phyloP scores from a whole-genome alignment of 345 rosid species.

The Acer campestre region DNA sequence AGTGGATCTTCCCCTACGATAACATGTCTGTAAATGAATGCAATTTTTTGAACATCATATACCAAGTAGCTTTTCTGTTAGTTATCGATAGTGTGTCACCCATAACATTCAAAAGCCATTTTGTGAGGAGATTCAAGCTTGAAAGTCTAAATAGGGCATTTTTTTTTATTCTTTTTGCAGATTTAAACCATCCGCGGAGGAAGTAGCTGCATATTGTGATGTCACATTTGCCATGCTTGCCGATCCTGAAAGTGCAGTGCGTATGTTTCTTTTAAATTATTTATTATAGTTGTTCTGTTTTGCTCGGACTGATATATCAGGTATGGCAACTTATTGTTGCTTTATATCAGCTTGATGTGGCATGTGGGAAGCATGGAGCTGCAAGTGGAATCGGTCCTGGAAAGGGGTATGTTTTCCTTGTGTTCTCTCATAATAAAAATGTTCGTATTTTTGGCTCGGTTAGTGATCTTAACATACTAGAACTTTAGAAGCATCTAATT shows the following conservation, averaged over 20 bases:
- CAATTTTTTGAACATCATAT: not conserved
- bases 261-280: constrained; percentile 52
- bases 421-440: constrained; percentile 4
- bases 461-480: not conserved
- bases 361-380: constrained; percentile 85
- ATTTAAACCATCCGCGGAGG: constrained; percentile 78
- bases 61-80: not conserved
- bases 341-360: constrained; percentile 71
- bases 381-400: constrained; percentile 73
- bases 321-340: constrained; percentile 24
- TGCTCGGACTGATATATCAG: constrained; percentile 18
- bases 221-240: constrained; percentile 93
- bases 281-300: not conserved
- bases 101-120: not conserved
- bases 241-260: constrained; percentile 97
- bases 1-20: not conserved
- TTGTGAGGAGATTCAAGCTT: not conserved
- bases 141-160: not conserved
- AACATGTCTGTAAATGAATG: not conserved
- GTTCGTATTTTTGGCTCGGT: not conserved
- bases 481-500: not conserved
- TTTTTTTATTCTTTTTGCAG: constrained; percentile 35
- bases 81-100: not conserved
- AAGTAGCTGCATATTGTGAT: constrained; percentile 88
- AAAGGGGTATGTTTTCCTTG: constrained; percentile 63